Evolutionary conservation across 164 flowering plant genomes (phyloP).

Genomic region (Dillenia turbinata): DNA sequence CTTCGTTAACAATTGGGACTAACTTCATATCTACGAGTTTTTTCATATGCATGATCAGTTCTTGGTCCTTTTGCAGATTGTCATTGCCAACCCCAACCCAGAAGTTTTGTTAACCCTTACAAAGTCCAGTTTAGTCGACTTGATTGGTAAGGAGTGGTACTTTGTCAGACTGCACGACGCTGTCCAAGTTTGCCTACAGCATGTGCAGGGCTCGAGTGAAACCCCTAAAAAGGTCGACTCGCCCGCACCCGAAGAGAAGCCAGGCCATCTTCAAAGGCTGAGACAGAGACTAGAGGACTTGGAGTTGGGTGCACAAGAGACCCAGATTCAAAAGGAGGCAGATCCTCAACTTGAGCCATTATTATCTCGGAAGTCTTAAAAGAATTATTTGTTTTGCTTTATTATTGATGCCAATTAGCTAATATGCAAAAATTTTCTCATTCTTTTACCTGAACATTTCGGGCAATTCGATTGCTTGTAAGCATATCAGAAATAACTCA

Average conservation of each 20-base stretch:
- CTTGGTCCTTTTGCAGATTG: constrained; percentile 46
- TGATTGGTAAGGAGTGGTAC: constrained; percentile 94
- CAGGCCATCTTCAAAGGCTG: constrained; percentile 34
- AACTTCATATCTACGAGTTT: not conserved
- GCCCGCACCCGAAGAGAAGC: constrained; percentile 13
- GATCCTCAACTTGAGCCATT: constrained; percentile 11
- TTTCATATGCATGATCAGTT: not conserved
- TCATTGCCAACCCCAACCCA: constrained; percentile 83
- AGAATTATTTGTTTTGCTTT: too few relatives aligned
- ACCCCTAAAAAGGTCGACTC: constrained; percentile 20
- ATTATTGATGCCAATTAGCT: too few relatives aligned
- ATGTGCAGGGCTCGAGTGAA: constrained; percentile 49
- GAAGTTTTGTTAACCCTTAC: constrained; percentile 72
- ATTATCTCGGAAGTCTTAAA: constrained; percentile 6
- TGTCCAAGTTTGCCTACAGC: constrained; percentile 93
- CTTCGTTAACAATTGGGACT: not conserved
- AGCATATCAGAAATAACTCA: too few relatives aligned
- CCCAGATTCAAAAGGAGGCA: constrained; percentile 9
- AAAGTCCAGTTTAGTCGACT: constrained; percentile 62
- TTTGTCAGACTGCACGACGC: constrained; percentile 98
- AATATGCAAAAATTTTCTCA: too few relatives aligned
- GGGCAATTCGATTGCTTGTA: too few relatives aligned
- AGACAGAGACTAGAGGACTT: constrained; percentile 39
- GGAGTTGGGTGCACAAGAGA: constrained; percentile 37
- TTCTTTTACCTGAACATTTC: too few relatives aligned